phyloP scores from a whole-genome alignment of 1,284 basidiomycete genomes.

The Ganoderma leucocontextum region DNA sequence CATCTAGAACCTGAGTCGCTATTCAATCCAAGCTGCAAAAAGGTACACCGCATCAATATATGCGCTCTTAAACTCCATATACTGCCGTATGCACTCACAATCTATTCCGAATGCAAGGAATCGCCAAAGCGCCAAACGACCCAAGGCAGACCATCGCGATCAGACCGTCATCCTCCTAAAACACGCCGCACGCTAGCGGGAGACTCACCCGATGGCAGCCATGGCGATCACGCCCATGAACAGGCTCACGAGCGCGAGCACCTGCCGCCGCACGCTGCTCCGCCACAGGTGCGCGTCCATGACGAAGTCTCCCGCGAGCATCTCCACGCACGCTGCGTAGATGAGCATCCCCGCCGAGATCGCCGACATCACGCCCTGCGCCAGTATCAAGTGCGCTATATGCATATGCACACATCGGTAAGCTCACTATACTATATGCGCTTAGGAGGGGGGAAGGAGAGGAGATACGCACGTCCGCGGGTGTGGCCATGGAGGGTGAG shows the following conservation, averaged over 20 bases:
- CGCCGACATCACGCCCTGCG: slow-evolving; percentile 76
- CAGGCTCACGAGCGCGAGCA: slow-evolving; percentile 62
- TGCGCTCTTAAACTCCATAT: background rate
- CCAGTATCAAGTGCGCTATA: slow-evolving; percentile 57
- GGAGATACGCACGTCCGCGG: slow-evolving; percentile 38
- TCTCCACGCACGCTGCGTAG: slow-evolving; percentile 81
- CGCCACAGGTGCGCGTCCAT: slow-evolving; percentile 61
- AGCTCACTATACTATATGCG: slow-evolving; percentile 12
- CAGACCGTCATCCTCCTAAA: background rate
- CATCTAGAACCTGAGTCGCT: background rate
- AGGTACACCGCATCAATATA: background rate
- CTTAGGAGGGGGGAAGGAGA: background rate
- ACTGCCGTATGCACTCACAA: background rate
- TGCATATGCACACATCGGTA: slow-evolving; percentile 8
- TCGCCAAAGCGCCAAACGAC: background rate
- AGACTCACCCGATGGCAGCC: slow-evolving; percentile 54
- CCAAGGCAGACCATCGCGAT: background rate
- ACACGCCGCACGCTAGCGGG: background rate
- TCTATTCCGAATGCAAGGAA: background rate
- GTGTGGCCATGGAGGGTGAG: slow-evolving; percentile 42
- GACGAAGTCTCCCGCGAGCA: slow-evolving; percentile 83
- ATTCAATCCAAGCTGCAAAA: background rate
- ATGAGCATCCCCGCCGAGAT: slow-evolving; percentile 83
- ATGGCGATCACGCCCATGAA: slow-evolving; percentile 63
- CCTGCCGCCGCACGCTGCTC: slow-evolving; percentile 53